Base-by-base conservation (phyloP, 2,329 filamentous ascomycete genomes). In the Beauveria rudraprayagi region DNA sequence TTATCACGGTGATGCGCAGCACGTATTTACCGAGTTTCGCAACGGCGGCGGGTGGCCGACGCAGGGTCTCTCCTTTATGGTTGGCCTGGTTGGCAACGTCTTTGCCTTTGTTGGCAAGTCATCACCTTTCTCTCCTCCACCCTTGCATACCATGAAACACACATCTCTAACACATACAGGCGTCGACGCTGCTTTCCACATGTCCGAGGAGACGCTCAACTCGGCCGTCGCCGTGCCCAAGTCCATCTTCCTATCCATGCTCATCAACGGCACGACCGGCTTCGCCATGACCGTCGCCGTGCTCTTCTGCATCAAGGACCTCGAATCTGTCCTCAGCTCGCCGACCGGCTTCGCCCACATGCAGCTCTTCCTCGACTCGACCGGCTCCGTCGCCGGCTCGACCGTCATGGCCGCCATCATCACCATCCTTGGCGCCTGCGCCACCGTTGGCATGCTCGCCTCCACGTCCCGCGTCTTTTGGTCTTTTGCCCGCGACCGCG, bases 391-490 rank as follows among this genome's bases (percentile, higher is more conserved):
- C 3, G 76, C 75, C 1, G 81, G 78, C 0, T 77, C 81, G 0
- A 77, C 77, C 2, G 75, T 78, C 34, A 82, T 84, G 77, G 74
- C 76, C 0, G 69, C 75, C 8, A 75, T 84, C 34, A 70, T 84
- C 6, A 73, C 82, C 2, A 68, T 82, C 17, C 77, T 81, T 22
- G 71, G 78, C 4, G 76, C 76, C 1, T 79, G 76, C 28, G 78
- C 77, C 44, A 80, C 77, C 10, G 78, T 83, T 22, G 79, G 79
- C 1, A 80, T 82, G 62, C 77, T 86, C 0, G 81, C 80, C 1
- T 81, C 84, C 0, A 82, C 83, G 0, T 84, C 83, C 0, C 78
- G 83, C 14, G 78, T 83, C 58, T 77, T 82, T 10, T 85, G 80
- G 79, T 80, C 82, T 0, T 84, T 84, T 65, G 67, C 72, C 1